Evolutionary conservation across 768 basidiomycete genomes (phyloP).

Genomic region (Boletus eberwhitei): DNA sequence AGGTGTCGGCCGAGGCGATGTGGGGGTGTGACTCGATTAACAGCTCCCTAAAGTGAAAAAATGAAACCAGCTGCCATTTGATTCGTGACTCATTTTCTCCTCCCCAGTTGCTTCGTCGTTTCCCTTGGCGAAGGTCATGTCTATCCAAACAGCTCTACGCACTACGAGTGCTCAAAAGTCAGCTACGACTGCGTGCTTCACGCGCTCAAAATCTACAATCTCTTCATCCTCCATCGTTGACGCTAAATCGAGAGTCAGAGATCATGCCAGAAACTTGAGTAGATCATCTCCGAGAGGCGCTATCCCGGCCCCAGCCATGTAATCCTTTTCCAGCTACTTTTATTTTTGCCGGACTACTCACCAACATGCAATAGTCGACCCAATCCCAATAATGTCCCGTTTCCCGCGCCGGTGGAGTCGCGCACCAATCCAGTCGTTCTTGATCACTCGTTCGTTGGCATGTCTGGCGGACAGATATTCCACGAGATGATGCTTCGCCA

Average conservation of each 20-base stretch:
- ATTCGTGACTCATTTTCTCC: conserved; percentile 5
- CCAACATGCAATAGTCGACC: conserved; percentile 57
- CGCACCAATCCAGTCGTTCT: conserved; percentile 49
- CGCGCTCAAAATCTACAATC: conserved; percentile 50
- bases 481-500: conserved; percentile 99
- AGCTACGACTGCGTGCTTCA: conserved; percentile 32
- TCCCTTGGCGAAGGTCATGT: conserved; percentile 35
- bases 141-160: conserved; percentile 42
- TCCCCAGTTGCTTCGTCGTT: conserved; percentile 7
- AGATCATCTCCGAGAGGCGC: conserved; percentile 61
- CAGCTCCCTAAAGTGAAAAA: conserved; percentile 3
- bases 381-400: conserved; percentile 36
- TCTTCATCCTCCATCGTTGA: conserved; percentile 60
- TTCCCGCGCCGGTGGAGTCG: conserved; percentile 33
- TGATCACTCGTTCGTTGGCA: conserved; percentile 86
- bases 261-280: conserved; percentile 74
- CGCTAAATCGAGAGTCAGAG: conserved; percentile 76
- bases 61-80: neutral
- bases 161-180: conserved; percentile 38
- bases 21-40: conserved; percentile 20
- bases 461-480: conserved; percentile 96
- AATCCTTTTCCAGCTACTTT: conserved; percentile 24
- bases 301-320: conserved; percentile 60
- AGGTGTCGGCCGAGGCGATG: conserved; percentile 26
- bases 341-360: conserved; percentile 7